Conservation (phyloP, 768 basidiomycete species). For the Strobilomyces dryophilus region DNA sequence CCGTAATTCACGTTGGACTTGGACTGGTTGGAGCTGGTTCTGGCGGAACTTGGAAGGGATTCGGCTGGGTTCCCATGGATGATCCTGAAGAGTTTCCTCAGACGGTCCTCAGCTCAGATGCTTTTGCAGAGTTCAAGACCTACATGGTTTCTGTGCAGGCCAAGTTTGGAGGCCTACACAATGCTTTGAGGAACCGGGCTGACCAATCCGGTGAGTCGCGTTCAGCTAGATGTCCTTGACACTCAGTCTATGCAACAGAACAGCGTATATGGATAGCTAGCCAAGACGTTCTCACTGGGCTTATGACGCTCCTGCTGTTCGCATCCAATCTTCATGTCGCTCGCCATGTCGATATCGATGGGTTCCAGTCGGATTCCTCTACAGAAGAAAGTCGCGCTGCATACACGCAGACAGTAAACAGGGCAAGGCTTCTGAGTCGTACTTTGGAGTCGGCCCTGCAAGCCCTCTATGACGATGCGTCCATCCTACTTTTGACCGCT, state of each 20-base stretch:
- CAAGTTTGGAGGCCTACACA: conserved; percentile 36
- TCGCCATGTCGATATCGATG: conserved; percentile 79
- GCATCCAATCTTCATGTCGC: conserved; percentile 75
- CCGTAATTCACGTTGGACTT: conserved; percentile 60
- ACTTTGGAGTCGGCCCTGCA: conserved; percentile 69
- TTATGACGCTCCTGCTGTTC: conserved; percentile 55
- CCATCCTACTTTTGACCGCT: conserved; percentile 52
- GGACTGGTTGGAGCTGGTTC: conserved; percentile 79
- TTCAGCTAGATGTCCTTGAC: background rate
- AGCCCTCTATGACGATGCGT: conserved; percentile 68
- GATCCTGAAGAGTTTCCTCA: conserved; percentile 45
- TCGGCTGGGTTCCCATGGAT: conserved; percentile 68
- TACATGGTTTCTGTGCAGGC: conserved; percentile 49
- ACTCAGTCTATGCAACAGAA: conserved; percentile 17
- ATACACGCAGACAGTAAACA: conserved; percentile 64
- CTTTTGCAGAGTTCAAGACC: conserved; percentile 50
- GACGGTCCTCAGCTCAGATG: conserved; percentile 46
- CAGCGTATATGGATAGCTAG: conserved; percentile 35
- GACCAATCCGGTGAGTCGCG: conserved; percentile 23
- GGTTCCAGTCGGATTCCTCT: conserved; percentile 49
- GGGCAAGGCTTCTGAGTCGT: conserved; percentile 63
- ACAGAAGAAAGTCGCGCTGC: conserved; percentile 40
- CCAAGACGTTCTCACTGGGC: conserved; percentile 48
- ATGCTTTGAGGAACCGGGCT: conserved; percentile 19
- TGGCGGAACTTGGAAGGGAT: conserved; percentile 78